Evolutionary conservation across 192 early-diverging fungal genomes (phyloP).

Genomic region (Rhizoclosmatium sp.): DNA sequence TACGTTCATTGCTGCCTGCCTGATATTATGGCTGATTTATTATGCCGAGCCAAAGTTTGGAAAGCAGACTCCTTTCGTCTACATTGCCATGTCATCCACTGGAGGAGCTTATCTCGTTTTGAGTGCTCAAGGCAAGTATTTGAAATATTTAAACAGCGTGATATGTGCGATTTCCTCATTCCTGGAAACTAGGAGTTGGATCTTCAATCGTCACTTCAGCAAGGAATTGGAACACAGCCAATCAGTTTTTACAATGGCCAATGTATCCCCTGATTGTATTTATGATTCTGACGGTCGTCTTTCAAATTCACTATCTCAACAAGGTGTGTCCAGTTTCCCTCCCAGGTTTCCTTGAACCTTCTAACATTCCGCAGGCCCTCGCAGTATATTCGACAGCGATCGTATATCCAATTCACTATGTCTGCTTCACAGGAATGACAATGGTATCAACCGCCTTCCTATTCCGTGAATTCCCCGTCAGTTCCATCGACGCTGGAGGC

Average conservation of each 20-base stretch:
- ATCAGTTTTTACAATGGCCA: conserved; percentile 72
- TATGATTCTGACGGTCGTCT: conserved; percentile 54
- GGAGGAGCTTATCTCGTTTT: conserved; percentile 71
- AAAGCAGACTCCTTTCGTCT: conserved; percentile 58
- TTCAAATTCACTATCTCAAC: conserved; percentile 75
- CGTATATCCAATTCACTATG: conserved; percentile 76
- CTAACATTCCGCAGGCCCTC: conserved; percentile 46
- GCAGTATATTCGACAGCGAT: conserved; percentile 71
- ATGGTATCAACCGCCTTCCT: conserved; percentile 67
- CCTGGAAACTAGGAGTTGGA: conserved; percentile 69
- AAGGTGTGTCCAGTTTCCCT: conserved; percentile 40
- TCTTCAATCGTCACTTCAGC: conserved; percentile 65
- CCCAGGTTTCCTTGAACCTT: background rate
- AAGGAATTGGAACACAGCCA: conserved; percentile 44
- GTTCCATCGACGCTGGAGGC: conserved; percentile 37
- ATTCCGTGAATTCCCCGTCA: conserved; percentile 66
- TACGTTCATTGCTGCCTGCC: conserved; percentile 49
- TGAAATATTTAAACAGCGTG: no score
- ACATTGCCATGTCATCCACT: conserved; percentile 60
- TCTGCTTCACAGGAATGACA: conserved; percentile 67
- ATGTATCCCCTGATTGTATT: conserved; percentile 68
- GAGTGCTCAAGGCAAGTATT: conserved; percentile 48
- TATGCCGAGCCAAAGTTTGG: conserved; percentile 68
- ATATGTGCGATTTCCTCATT: background rate
- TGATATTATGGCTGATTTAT: conserved; percentile 56